Evolutionary conservation across 2,329 filamentous ascomycete species (phyloP), one percentile per base, ranked within the genome.

Genomic region (Aspergillus ruber): DNA sequence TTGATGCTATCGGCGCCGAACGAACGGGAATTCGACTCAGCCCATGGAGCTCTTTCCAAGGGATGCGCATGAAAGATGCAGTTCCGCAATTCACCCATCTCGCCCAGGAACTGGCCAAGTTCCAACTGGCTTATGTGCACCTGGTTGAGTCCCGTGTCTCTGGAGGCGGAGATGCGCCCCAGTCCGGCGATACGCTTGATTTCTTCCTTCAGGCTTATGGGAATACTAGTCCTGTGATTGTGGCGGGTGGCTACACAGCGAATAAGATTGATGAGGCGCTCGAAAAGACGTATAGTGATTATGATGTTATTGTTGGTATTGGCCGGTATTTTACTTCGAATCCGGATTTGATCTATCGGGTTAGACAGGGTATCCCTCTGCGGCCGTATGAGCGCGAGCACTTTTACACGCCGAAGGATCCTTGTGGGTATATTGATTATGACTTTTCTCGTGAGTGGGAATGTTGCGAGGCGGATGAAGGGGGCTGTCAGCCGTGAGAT

Each of bases 361-460:
- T 74, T 1, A 63, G 66, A 60, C 50, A 71, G 38, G 62, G 63
- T 0, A 52, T 76, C 6, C 54, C 62, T 1, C 49, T 76, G 12
- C 60, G 58, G 5, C 57, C 62, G 4, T 75, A 75, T 47, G 52
- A 72, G 44, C 56, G 73, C 7, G 54, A 64, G 0, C 63, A 59
- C 0, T 75, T 77, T 46, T 77, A 77, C 48, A 42, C 55, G 12
- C n/a, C 18, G n/a, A 65, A 67, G 53, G 53, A 61, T 2, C 54
- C 64, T 1, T 59, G 57, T 43, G 72, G 73, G 7, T 76, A 74
- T 50, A 59, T 60, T 21, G 67, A 70, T 46, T 70, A 66, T 51
- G 55, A 59, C 10, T 65, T 62, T 64, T 27, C 25, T 27, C 9
- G 25, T 27, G 25, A 27, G 10, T 27, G 25, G 25, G 25, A 27